Base-by-base conservation (phyloP, 805 yeast species). In the Isabelozyma heimii region DNA sequence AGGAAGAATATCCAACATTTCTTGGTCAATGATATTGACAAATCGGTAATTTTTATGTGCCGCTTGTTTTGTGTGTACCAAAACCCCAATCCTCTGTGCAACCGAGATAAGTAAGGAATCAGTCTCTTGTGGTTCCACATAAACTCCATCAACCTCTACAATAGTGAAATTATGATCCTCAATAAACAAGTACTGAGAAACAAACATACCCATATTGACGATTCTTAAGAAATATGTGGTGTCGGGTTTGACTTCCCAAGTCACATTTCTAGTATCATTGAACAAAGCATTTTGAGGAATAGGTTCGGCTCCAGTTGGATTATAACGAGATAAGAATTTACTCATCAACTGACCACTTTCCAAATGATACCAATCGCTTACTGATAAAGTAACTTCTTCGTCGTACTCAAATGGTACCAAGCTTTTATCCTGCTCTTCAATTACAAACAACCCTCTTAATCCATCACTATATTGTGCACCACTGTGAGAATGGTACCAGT, bases 261-360 rank as follows among this genome's bases (percentile, higher is more conserved):
- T 81, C 61, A 80, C 73, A 68, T 87, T 86, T 61, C 76, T 80
- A 10, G 96, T 85, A 63, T 91, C 90, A 72, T 92, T 92, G 67
- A 91, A 75, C 59, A 94, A 77, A 57, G 87, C 69, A 64, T 79
- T 75, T 56, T 88, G 87, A 8, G 99, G 99, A 57, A 94, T 84
- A 45, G 99, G 99, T 73, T 94, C 99, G 41, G 98, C 97, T 62
- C 99, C 99, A 8, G 97, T 89, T 50, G 99, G 99, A 70, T 94
- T 94, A 74, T 77, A 84, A 53, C 84, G 65, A 55, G 72, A 81
- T 75, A 91, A 63, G 73, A 94, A 91, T 37, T 58, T 50, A 14
- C 77, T 72, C 54, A 76, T 70, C 56, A 87, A 73, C 37, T 68
- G 81, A 24, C 73, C 72, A 30, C 85, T 76, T 45, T 68, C 66